Evolutionary conservation across 2,329 filamentous ascomycete genomes (phyloP).

Genomic region (Pyrenophora graminea): DNA sequence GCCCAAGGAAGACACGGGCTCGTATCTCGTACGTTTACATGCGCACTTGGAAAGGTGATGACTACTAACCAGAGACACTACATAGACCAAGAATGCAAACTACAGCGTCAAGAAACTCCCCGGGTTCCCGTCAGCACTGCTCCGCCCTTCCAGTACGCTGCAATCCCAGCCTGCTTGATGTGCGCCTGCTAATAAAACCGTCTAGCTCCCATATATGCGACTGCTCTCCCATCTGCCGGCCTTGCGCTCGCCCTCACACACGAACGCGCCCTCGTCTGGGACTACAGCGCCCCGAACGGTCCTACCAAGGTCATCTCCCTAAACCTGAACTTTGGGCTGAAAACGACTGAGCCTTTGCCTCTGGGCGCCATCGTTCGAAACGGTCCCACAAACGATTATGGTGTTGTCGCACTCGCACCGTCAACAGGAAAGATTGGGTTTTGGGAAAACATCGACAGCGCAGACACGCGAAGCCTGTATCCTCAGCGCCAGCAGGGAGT

Average conservation of each 20-base stretch:
- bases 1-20: slow-evolving; percentile 69
- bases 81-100: slow-evolving; percentile 78
- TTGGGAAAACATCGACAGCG: slow-evolving; percentile 93
- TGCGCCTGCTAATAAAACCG: slow-evolving; percentile 21
- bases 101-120: slow-evolving; percentile 86
- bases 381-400: slow-evolving; percentile 77
- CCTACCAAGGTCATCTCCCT: slow-evolving; percentile 77
- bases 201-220: slow-evolving; percentile 45
- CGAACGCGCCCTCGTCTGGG: slow-evolving; percentile 86
- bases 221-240: slow-evolving; percentile 61
- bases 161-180: slow-evolving; percentile 15
- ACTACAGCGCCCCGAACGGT: slow-evolving; percentile 69
- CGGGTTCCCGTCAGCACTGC: slow-evolving; percentile 77
- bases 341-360: slow-evolving; percentile 72
- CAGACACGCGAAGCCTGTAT: slow-evolving; percentile 80
- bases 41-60: not conserved
- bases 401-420: slow-evolving; percentile 84
- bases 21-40: slow-evolving; percentile 62
- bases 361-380: slow-evolving; percentile 82
- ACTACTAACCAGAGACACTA: slow-evolving; percentile 11
- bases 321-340: slow-evolving; percentile 73
- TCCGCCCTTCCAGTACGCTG: slow-evolving; percentile 66
- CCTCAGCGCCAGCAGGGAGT: slow-evolving; percentile 80
- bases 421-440: slow-evolving; percentile 84
- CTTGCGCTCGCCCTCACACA: slow-evolving; percentile 82